Percentiles rank a stretch among this genome's conserved stretches.
phyloP scores from a whole-genome alignment of 257 asterid species.

The Misopates orontium region DNA sequence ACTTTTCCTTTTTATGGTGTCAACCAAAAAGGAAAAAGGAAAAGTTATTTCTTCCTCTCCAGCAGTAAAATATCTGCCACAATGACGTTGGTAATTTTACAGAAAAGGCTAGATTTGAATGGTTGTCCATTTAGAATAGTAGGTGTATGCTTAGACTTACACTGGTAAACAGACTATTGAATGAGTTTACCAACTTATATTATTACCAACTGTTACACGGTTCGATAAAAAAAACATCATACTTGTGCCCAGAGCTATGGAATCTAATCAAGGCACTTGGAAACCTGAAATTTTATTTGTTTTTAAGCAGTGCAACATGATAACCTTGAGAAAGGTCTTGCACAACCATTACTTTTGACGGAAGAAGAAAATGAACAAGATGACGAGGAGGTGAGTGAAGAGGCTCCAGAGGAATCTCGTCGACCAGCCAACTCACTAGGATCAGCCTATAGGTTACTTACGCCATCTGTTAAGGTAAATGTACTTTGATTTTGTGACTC shows the following conservation, averaged over 20 bases:
- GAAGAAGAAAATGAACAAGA: constrained; percentile 51
- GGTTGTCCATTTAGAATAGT: neutral
- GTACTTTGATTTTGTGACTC: neutral
- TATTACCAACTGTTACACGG: neutral
- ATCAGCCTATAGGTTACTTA: constrained; percentile 82
- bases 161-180: neutral
- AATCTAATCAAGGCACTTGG: neutral
- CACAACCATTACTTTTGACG: constrained; percentile 67
- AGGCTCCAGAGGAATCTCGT: constrained; percentile 78
- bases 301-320: constrained; percentile 49
- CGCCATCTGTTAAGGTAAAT: constrained; percentile 94
- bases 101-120: neutral
- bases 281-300: constrained; percentile 26
- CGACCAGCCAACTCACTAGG: constrained; percentile 76
- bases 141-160: neutral
- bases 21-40: neutral
- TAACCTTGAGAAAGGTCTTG: constrained; percentile 77
- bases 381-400: constrained; percentile 85
- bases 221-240: too few relatives aligned
- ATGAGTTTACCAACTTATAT: neutral
- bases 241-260: constrained; percentile 6
- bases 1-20: neutral
- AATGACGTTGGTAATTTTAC: neutral
- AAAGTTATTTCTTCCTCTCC: neutral
- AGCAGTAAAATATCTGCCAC: neutral